Evolutionary conservation across 371 early-diverging fungal species (phyloP).

Genomic region (Massospora cicadina): DNA sequence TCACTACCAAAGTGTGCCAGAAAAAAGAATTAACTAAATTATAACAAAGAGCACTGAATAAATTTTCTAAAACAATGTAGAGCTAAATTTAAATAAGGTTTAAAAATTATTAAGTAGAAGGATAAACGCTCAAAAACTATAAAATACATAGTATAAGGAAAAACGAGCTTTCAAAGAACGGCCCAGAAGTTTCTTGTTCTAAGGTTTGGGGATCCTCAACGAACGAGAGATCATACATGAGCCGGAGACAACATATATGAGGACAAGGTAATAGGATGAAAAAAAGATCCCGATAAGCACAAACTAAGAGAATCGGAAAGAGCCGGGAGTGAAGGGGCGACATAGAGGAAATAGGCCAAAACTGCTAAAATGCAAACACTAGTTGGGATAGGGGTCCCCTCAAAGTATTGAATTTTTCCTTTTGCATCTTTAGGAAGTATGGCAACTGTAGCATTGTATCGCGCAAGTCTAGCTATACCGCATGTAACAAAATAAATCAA

Average conservation of each 20-base stretch:
- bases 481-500: constrained; percentile 75
- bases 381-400: constrained; percentile 84
- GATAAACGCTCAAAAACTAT: too few relatives aligned
- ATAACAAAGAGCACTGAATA: too few relatives aligned
- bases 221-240: constrained; percentile 63
- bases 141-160: too few relatives aligned
- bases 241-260: constrained; percentile 59
- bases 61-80: too few relatives aligned
- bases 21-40: too few relatives aligned
- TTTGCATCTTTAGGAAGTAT: constrained; percentile 46
- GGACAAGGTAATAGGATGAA: constrained; percentile 49
- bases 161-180: not conserved
- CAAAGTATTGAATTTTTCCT: constrained; percentile 68
- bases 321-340: constrained; percentile 25
- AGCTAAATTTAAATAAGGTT: too few relatives aligned
- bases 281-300: not conserved
- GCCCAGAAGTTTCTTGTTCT: not conserved
- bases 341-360: constrained; percentile 41
- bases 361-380: constrained; percentile 45
- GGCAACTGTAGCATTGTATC: constrained; percentile 78
- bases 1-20: too few relatives aligned
- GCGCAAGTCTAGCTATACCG: constrained; percentile 72
- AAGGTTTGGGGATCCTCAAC: constrained; percentile 44
- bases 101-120: too few relatives aligned
- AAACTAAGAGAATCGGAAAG: constrained; percentile 12